Percentiles rank a stretch among this genome's conserved stretches.
Evolutionary conservation across 176 grass and related monocot species (phyloP).

Genomic region (Phyllostachys edulis): DNA sequence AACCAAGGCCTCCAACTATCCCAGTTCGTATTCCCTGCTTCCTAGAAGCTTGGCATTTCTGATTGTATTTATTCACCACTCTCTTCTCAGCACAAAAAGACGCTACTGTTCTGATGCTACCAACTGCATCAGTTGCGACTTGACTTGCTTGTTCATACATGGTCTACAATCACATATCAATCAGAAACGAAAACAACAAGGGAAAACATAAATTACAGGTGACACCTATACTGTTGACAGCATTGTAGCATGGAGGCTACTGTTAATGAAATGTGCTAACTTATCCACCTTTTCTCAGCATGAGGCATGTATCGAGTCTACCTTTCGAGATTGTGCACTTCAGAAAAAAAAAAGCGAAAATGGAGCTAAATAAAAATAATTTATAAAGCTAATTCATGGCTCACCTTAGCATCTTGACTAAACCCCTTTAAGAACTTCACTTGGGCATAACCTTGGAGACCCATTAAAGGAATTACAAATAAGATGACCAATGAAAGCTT

Average conservation of each 20-base stretch:
- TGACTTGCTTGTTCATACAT: constrained; percentile 87
- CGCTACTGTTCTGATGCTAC: constrained; percentile 73
- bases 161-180: constrained; percentile 18
- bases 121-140: constrained; percentile 67
- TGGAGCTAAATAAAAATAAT: background rate
- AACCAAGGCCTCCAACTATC: constrained; percentile 49
- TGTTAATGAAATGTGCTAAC: background rate
- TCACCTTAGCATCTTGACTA: constrained; percentile 36
- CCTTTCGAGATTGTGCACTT: background rate
- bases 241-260: background rate
- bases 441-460: constrained; percentile 32
- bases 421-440: constrained; percentile 33
- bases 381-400: background rate
- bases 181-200: background rate
- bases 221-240: background rate
- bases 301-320: background rate
- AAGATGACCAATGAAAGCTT: constrained; percentile 58
- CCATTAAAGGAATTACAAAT: constrained; percentile 56
- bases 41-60: constrained; percentile 41
- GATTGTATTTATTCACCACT: constrained; percentile 35
- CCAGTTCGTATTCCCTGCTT: constrained; percentile 43
- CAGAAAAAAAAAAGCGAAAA: background rate
- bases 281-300: background rate
- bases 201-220: background rate
- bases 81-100: constrained; percentile 69